Base-by-base conservation (phyloP, 1,139 yeast species). In the Trichomonascaceae sp. region DNA sequence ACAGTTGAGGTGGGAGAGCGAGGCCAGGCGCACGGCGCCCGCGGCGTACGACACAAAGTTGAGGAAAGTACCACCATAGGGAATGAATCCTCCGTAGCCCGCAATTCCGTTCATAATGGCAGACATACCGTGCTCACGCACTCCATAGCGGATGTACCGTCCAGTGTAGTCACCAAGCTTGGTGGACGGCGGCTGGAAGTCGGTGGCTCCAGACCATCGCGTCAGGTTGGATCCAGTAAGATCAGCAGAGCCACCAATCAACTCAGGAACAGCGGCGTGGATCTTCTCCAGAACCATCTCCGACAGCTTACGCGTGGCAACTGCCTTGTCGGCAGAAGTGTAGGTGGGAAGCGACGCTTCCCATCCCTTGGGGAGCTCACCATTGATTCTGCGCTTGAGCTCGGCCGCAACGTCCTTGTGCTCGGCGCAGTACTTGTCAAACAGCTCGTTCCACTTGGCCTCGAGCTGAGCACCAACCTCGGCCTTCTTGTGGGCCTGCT, bases 51-150 rank as follows among this genome's bases (percentile, higher is more conserved):
- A 85, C 44, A 92, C 97, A 54, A 89, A 89, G 76, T 92, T 89
- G 62, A 89, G 72, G 85, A 89, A 89, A 55, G 99, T 89, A 65
- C 95, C 98, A 62, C 95, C 96, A 66, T 76, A 87, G 51, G 87
- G 80, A 64, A 78, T 81, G 71, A 71, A 76, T 70, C 84, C 84
- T 65, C 98, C 98, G 57, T 69, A 92, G 34, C 96, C 96, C 46
- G 92, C 72, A 53, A 89, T 80, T 76, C 99, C 99, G 64, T 92
- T 89, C 77, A 89, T 74, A 60, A 89, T 81, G 47, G 97, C 97
- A 66, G 96, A 96, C 97, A 89, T 87, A 64, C 85, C 98, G 66
- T 92, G 98, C 69, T 89, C 99, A 67, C 99, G 82, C 46, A 89
- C 96, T 75, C 99, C 99, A 62, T 80, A 89, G 69, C 97, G 80